These are phyloP conservation scores for Nicotiana undulata DNA, from an alignment of 257 asterid genomes.

Conservation along the genomic window DNA sequence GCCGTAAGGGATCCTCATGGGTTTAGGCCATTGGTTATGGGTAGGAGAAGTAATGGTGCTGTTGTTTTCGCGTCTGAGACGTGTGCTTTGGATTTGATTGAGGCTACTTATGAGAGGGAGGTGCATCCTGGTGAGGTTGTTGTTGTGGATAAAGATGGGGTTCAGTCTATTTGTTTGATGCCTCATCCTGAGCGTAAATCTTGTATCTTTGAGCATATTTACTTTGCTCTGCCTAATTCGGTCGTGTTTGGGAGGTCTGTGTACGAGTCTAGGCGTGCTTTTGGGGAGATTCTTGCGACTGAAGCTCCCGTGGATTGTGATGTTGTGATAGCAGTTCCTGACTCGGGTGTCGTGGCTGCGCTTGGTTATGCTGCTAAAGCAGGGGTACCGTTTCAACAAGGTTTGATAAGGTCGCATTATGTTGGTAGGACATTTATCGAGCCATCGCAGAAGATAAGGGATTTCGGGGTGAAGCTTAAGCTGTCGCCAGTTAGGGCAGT, in stretches of 20 bases:
- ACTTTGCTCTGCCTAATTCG: constrained; percentile 71
- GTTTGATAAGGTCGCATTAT: constrained; percentile 80
- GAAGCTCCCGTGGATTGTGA: constrained; percentile 86
- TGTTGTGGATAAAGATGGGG: constrained; percentile 40
- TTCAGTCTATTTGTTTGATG: constrained; percentile 50
- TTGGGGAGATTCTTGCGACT: constrained; percentile 66
- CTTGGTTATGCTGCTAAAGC: constrained; percentile 84
- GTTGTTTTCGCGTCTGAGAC: constrained; percentile 44
- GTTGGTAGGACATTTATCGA: constrained; percentile 93
- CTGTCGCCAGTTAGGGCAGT: constrained; percentile 79
- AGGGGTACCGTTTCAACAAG: constrained; percentile 88
- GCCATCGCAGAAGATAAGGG: constrained; percentile 89
- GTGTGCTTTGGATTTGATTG: constrained; percentile 51
- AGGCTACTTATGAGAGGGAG: constrained; percentile 63
- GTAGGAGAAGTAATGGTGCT: constrained; percentile 42
- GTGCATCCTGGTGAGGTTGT: constrained; percentile 42
- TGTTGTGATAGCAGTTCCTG: constrained; percentile 91
- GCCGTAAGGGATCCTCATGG: constrained; percentile 44
- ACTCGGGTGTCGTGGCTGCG: constrained; percentile 93
- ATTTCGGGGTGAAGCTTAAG: constrained; percentile 86
- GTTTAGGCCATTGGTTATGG: constrained; percentile 47
- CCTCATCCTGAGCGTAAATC: constrained; percentile 58
- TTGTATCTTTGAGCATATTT: constrained; percentile 84
- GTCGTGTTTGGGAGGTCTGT: constrained; percentile 76
- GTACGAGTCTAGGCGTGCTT: constrained; percentile 59